Conservation (phyloP, 225 moss, liverwort and hornwort species). For the Bryum argenteum region DNA sequence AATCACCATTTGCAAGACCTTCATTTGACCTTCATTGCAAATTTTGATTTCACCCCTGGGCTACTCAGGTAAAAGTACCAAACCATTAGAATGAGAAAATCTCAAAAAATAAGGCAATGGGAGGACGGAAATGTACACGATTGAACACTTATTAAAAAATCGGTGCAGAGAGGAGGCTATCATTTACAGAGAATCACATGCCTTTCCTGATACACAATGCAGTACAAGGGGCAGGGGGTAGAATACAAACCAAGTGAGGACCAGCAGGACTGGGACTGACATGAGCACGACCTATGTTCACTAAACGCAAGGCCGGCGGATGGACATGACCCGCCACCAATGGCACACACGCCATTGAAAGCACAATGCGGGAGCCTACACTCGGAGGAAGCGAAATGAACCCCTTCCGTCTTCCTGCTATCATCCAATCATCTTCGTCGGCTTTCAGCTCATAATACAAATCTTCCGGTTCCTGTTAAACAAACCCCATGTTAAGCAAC, state of each 20-base stretch:
- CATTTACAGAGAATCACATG: slow-evolving; percentile 41
- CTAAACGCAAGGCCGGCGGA: slow-evolving; percentile 89
- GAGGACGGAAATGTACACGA: no score
- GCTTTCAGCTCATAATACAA: slow-evolving; percentile 84
- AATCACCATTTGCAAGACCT: no score
- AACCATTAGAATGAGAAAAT: no score
- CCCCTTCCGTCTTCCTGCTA: slow-evolving; percentile 93
- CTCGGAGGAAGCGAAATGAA: slow-evolving; percentile 62
- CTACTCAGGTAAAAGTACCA: no score
- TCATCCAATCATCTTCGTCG: slow-evolving; percentile 90
- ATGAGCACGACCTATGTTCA: slow-evolving; percentile 82
- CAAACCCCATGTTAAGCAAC: not conserved
- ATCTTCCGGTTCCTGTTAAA: slow-evolving; percentile 79
- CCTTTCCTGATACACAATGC: slow-evolving; percentile 84
- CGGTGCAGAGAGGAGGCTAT: not conserved
- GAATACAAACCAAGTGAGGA: slow-evolving; percentile 93
- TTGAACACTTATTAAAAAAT: no score
- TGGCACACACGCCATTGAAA: slow-evolving; percentile 97
- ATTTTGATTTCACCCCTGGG: no score
- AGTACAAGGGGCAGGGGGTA: slow-evolving; percentile 91
- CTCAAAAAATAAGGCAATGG: no score
- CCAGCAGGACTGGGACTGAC: slow-evolving; percentile 93
- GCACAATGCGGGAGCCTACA: slow-evolving; percentile 72
- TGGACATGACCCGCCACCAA: slow-evolving; percentile 95
- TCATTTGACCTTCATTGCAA: no score